Percentiles rank a stretch among this genome's conserved stretches.
These are phyloP conservation scores for Coprinopsis sp. DNA, from an alignment of 768 basidiomycete genomes.

Conservation along the genomic window DNA sequence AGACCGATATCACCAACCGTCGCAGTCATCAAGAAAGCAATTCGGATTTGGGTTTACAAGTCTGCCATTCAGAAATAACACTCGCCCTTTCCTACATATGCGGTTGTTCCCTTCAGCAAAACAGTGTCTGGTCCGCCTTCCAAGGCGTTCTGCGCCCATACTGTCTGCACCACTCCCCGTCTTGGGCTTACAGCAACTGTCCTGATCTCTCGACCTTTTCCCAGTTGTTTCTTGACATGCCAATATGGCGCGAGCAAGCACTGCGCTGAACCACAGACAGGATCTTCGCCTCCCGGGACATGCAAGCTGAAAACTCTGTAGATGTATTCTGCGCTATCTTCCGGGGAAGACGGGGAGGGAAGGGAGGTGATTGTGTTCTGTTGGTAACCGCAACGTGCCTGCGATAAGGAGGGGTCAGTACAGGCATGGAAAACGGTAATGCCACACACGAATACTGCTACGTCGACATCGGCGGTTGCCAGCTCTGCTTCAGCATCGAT, in stretches of 20 bases:
- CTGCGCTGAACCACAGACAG: slow-evolving; percentile 1
- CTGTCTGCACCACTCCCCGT: not conserved
- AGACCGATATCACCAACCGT: too few relatives aligned
- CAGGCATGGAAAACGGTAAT: not conserved
- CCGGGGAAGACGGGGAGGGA: not conserved
- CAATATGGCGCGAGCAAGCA: slow-evolving; percentile 1
- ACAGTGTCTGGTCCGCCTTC: too few relatives aligned
- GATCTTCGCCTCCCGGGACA: slow-evolving; percentile 1
- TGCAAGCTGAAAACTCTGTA: slow-evolving; percentile 3
- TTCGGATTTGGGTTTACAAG: too few relatives aligned
- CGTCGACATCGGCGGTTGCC: not conserved
- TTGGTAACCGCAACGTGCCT: not conserved
- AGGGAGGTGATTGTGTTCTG: slow-evolving; percentile 1
- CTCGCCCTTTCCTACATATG: too few relatives aligned
- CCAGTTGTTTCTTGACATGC: not conserved
- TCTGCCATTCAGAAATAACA: too few relatives aligned
- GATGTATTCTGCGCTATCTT: not conserved
- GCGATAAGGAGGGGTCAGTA: not conserved
- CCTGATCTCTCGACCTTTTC: not conserved
- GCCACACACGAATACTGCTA: not conserved
- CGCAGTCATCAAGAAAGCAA: too few relatives aligned
- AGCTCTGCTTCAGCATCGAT: not conserved
- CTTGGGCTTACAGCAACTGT: not conserved
- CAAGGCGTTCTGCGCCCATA: too few relatives aligned
- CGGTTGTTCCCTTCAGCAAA: too few relatives aligned